Evolutionary conservation across 257 asterid genomes (phyloP).

Genomic region (Petrea volubilis): DNA sequence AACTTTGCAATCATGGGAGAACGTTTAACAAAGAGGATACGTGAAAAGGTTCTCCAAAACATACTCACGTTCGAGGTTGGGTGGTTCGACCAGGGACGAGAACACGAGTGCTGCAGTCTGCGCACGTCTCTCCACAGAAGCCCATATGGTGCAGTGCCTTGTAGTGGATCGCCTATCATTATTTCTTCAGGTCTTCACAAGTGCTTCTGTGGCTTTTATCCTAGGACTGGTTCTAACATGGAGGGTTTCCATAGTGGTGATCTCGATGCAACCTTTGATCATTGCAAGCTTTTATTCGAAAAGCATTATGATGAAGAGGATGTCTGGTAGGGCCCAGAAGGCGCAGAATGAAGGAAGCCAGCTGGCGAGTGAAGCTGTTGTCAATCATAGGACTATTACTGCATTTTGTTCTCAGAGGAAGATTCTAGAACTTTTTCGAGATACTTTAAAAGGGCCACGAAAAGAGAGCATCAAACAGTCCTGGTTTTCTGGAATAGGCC

Average conservation of each 20-base stretch:
- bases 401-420: conserved; percentile 72
- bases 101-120: conserved; percentile 65
- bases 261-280: conserved; percentile 62
- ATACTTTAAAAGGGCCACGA: conserved; percentile 47
- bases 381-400: conserved; percentile 68
- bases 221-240: conserved; percentile 59
- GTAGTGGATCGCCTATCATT: conserved; percentile 68
- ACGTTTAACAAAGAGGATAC: conserved; percentile 53
- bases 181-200: conserved; percentile 54
- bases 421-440: conserved; percentile 45
- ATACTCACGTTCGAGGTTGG: conserved; percentile 65
- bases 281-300: conserved; percentile 63
- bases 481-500: conserved; percentile 62
- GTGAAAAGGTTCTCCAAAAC: conserved; percentile 49
- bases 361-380: conserved; percentile 75
- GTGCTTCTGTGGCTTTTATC: conserved; percentile 53
- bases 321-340: conserved; percentile 55
- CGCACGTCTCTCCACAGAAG: conserved; percentile 59
- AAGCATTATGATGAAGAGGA: conserved; percentile 51
- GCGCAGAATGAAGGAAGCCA: conserved; percentile 76
- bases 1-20: conserved; percentile 76
- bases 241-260: conserved; percentile 72
- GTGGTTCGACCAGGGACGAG: conserved; percentile 71
- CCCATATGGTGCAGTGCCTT: conserved; percentile 56
- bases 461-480: conserved; percentile 62